phyloP scores from a whole-genome alignment of 1,284 basidiomycete genomes.

The Phlebopus sp. region DNA sequence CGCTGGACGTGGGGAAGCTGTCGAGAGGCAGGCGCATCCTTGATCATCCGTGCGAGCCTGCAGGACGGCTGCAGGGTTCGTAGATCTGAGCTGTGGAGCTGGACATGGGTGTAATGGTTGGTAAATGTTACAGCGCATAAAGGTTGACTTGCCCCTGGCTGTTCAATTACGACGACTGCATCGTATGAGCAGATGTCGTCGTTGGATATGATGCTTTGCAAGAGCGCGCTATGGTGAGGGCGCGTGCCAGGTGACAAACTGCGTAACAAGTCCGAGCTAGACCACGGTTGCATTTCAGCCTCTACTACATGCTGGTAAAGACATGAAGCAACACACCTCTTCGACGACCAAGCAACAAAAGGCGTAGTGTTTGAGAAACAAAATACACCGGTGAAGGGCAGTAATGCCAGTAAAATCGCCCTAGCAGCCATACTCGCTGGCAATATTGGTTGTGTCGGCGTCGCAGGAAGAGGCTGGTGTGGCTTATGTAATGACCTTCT shows the following conservation, averaged over 20 bases:
- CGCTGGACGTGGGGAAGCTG: constrained; percentile 60
- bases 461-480: background rate
- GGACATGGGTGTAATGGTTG: constrained; percentile 3
- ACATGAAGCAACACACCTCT: constrained; percentile 38
- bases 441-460: background rate
- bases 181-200: constrained; percentile 59
- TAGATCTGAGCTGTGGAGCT: constrained; percentile 73
- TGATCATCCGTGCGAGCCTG: constrained; percentile 44
- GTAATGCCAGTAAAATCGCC: constrained; percentile 34
- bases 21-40: constrained; percentile 48
- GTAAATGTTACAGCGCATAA: background rate
- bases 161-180: constrained; percentile 62
- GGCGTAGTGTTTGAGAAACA: constrained; percentile 62
- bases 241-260: constrained; percentile 33
- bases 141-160: constrained; percentile 57
- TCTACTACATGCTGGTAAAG: background rate
- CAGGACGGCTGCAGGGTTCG: constrained; percentile 53
- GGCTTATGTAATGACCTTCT: constrained; percentile 17
- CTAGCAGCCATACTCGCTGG: constrained; percentile 19
- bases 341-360: constrained; percentile 68
- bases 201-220: constrained; percentile 41
- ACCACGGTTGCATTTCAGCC: background rate
- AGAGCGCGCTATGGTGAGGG: constrained; percentile 36
- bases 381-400: constrained; percentile 39
- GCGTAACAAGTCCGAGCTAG: constrained; percentile 48